Conservation (phyloP, 176 grass and related monocot species). For the Leersia perrieri region DNA sequence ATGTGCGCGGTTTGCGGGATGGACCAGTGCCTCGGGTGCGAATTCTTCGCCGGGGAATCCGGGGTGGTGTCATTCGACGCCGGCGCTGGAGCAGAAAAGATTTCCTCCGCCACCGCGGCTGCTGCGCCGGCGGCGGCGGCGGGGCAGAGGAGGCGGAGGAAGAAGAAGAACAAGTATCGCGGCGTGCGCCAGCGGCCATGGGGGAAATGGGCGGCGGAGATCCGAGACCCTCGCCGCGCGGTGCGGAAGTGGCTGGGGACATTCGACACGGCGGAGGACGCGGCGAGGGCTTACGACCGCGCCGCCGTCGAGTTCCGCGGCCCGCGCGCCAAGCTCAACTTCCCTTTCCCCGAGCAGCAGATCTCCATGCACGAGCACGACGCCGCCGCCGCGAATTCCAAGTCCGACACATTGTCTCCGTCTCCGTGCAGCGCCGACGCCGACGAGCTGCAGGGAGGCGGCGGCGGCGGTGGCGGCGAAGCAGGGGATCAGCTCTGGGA, state of each 20-base stretch:
- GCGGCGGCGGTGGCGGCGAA: not conserved
- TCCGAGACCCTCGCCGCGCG: constrained; percentile 75
- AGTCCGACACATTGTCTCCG: constrained; percentile 31
- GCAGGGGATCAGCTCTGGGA: constrained; percentile 59
- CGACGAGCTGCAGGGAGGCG: not conserved
- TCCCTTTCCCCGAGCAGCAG: constrained; percentile 67
- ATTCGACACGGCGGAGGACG: constrained; percentile 79
- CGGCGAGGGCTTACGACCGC: constrained; percentile 69
- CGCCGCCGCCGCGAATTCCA: not conserved
- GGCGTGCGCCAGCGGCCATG: constrained; percentile 88
- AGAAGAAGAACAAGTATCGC: constrained; percentile 81
- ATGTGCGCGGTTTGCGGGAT: constrained; percentile 48
- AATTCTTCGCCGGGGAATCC: constrained; percentile 35
- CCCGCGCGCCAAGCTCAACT: constrained; percentile 86
- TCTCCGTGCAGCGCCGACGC: constrained; percentile 17
- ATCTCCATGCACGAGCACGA: not conserved
- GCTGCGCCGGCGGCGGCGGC: not conserved
- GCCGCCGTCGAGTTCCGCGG: constrained; percentile 91
- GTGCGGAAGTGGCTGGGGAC: constrained; percentile 92
- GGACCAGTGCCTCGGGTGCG: constrained; percentile 66
- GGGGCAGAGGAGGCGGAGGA: constrained; percentile 34
- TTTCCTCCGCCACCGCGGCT: no score
- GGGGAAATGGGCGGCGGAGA: constrained; percentile 98
- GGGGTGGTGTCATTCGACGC: not conserved
- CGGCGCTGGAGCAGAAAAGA: no score